Percentiles rank a stretch among this genome's conserved stretches.
Conservation (phyloP, 2,329 filamentous ascomycete species). For the Fusarium sp. region DNA sequence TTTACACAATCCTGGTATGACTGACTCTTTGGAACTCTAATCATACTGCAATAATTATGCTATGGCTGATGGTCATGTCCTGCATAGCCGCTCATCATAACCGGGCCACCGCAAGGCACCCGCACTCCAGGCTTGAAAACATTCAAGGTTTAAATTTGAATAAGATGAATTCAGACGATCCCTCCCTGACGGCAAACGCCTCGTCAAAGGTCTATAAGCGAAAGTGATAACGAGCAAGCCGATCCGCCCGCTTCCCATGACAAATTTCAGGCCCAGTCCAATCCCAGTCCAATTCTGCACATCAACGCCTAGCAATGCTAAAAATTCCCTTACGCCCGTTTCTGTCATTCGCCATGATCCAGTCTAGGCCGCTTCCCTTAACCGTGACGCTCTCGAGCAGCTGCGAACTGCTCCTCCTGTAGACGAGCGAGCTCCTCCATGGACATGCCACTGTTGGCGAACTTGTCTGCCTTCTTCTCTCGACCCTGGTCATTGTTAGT, state of each 20-base stretch:
- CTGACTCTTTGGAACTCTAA: not conserved
- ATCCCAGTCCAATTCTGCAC: slow-evolving; percentile 36
- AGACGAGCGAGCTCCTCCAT: slow-evolving; percentile 89
- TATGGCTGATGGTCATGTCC: not conserved
- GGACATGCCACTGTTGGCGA: slow-evolving; percentile 91
- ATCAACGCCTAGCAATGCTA: slow-evolving; percentile 53
- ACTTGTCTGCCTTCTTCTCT: slow-evolving; percentile 97
- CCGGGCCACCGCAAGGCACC: not conserved
- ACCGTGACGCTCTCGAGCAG: slow-evolving; percentile 63
- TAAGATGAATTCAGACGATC: slow-evolving; percentile 2
- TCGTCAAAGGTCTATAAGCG: slow-evolving; percentile 38
- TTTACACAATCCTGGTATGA: not conserved
- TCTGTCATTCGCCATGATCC: not conserved
- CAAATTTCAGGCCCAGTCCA: slow-evolving; percentile 29
- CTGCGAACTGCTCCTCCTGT: slow-evolving; percentile 91
- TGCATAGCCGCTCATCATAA: not conserved
- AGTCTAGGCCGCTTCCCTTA: slow-evolving; percentile 27
- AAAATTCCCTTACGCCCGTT: slow-evolving; percentile 42
- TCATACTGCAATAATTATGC: not conserved
- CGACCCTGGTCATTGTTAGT: slow-evolving; percentile 74
- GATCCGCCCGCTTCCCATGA: slow-evolving; percentile 25
- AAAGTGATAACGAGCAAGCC: slow-evolving; percentile 39
- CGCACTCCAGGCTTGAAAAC: not conserved
- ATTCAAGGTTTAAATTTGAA: not conserved
- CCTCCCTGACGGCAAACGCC: not conserved